Base-by-base conservation (phyloP, 2,329 filamentous ascomycete genomes). In the Fusarium verrucosum region DNA sequence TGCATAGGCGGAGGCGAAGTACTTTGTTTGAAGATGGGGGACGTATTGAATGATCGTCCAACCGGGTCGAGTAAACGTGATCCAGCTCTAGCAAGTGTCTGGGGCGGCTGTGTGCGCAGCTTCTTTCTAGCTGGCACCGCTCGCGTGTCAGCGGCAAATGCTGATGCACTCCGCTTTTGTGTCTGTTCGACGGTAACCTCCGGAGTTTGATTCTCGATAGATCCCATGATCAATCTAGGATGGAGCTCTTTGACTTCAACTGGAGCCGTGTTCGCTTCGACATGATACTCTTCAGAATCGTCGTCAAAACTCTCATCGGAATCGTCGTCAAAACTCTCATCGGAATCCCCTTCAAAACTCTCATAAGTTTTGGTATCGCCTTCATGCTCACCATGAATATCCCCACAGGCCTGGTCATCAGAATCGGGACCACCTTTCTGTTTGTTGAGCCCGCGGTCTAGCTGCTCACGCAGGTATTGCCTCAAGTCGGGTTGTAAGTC, bases 181-280 rank as follows among this genome's bases (percentile, higher is more conserved):
- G n/a, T n/a, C n/a, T n/a, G n/a, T n/a, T n/a, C n/a, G n/a, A n/a
- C n/a, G n/a, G n/a, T n/a, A n/a, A n/a, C n/a, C n/a, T n/a, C n/a
- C n/a, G n/a, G n/a, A n/a, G n/a, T n/a, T n/a, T n/a, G n/a, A n/a
- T n/a, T n/a, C n/a, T n/a, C n/a, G n/a, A n/a, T n/a, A n/a, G n/a
- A n/a, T n/a, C n/a, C n/a, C n/a, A n/a, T n/a, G n/a, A n/a, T n/a
- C n/a, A n/a, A n/a, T n/a, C n/a, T n/a, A n/a, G n/a, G n/a, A n/a
- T 0, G 32, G 32, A 13, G 7, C 22, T n/a, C 22, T 2, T 0
- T 47, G 26, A 0, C 32, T 47, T 3, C 10, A 0, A 38, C 44
- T 0, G n/a, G n/a, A n/a, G n/a, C n/a, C n/a, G n/a, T n/a, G 19
- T 9, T 20, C 5, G 1, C 22, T 20, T 10, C 32, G 0, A 32